A percentile compares a stretch with the other conserved stretches of the same genome.
These are phyloP conservation scores for Aspergillus sergii DNA, from an alignment of 2,329 filamentous ascomycete species.

Conservation along the genomic window DNA sequence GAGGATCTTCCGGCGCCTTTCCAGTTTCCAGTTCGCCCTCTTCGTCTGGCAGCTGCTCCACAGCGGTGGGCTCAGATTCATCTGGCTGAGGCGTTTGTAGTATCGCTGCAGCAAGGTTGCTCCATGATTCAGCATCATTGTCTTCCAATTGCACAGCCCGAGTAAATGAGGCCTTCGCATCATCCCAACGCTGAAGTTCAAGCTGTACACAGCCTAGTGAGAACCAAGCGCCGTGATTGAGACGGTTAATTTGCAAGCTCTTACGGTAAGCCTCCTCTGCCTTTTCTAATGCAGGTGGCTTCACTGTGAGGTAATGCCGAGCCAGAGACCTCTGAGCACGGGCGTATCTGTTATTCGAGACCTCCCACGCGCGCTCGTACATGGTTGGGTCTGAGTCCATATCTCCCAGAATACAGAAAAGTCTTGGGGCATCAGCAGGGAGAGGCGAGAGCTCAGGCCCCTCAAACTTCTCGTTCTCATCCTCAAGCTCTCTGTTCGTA, in stretches of 20 bases:
- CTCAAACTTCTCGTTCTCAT: slow-evolving; percentile 60
- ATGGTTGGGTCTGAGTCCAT: slow-evolving; percentile 73
- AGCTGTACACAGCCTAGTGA: slow-evolving; percentile 86
- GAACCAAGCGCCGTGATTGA: slow-evolving; percentile 86
- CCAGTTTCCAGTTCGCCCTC: slow-evolving; percentile 30
- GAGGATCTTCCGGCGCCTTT: slow-evolving; percentile 50
- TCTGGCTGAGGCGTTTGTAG: slow-evolving; percentile 53
- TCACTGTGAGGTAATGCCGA: slow-evolving; percentile 70
- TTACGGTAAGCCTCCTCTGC: slow-evolving; percentile 78
- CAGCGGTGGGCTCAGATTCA: slow-evolving; percentile 13
- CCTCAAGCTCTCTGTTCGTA: slow-evolving; percentile 50
- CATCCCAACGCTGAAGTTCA: slow-evolving; percentile 73
- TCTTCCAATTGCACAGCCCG: slow-evolving; percentile 84
- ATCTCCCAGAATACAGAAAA: slow-evolving; percentile 94
- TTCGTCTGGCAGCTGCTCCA: slow-evolving; percentile 32
- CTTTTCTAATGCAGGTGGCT: slow-evolving; percentile 62
- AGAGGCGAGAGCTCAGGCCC: slow-evolving; percentile 71
- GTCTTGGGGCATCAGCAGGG: slow-evolving; percentile 78
- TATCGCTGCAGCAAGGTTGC: slow-evolving; percentile 85
- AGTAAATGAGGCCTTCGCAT: slow-evolving; percentile 80
- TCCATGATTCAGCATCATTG: slow-evolving; percentile 89
- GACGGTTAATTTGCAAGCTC: slow-evolving; percentile 75
- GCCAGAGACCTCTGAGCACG: slow-evolving; percentile 87
- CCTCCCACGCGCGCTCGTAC: slow-evolving; percentile 85
- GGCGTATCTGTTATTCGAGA: slow-evolving; percentile 78